Base-by-base conservation (phyloP, 2,329 filamentous ascomycete genomes). In the Apiospora koreana region DNA sequence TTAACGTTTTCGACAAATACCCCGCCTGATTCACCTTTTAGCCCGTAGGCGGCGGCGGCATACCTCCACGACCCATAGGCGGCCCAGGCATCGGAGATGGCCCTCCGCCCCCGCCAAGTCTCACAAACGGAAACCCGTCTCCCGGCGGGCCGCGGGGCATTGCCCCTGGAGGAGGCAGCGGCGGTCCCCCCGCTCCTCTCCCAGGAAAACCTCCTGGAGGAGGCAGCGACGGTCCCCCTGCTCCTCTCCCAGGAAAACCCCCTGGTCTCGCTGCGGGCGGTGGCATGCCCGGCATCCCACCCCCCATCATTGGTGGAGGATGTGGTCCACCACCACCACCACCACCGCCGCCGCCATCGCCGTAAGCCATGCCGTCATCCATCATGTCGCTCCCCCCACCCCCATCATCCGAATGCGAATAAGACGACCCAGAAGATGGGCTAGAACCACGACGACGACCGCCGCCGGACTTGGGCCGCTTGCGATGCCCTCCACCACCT, bases 201-300 rank as follows among this genome's bases (percentile, higher is more conserved):
- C 65, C 67, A 14, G 66, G 46, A 58, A 50, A 69, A 7, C 31
- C 43, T 65, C 35, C 35, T 54, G 62, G 64, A n/a, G n/a, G n/a
- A n/a, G n/a, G n/a, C n/a, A n/a, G n/a, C n/a, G n/a, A n/a, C 3
- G 50, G 50, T 0, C 31, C 31, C 10, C 54, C 54, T n/a, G 8
- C 18, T 16, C 50, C 12, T 58, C 58, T 50, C 14, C 65, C 67
- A 14, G 66, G 46, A 58, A 50, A 69, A 7, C 31, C 43, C 64
- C 35, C 35, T 54, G 62, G 64, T 62, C 31, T 65, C 43, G 42
- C 62, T 14, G 35, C 42, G 38, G 69, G 54, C 31, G 31, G 54
- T 21, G 54, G 54, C 28, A 62, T 62, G 18, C 54, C 31, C 18
- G 54, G 68, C 65, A 62, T 64, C n/a, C 58, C 68, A 28, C 21